Base-by-base conservation (phyloP, 805 yeast species). In the Teunomyces aglyptinius region DNA sequence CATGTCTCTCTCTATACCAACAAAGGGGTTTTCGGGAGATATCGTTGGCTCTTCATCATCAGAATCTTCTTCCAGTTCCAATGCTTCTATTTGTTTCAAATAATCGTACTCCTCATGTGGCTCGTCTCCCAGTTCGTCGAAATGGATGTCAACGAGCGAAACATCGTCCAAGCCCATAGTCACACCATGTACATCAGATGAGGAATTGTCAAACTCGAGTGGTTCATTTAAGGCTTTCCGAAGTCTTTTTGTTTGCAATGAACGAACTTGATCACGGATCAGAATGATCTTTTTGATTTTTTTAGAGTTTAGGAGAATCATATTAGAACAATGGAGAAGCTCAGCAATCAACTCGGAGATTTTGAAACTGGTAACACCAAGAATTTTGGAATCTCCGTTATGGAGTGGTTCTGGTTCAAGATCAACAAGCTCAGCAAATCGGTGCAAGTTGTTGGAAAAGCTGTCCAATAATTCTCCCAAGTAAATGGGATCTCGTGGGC, bases 271-370 rank as follows among this genome's bases (percentile, higher is more conserved):
- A 58, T 90, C 96, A 41, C 97, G 77, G 47, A 84, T 81, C 32
- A 67, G 65, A 19, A 89, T 82, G 38, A 89, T 76, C 26, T 74
- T 73, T 63, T 88, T 84, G 45, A 91, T 89, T 44, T 76, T 76
- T 34, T 78, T 81, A 39, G 91, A 89, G 63, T 92, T 94, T 54
- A 94, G 76, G 15, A 90, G 74, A 0, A 86, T 89, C 98, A 94
- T 94, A 67, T 94, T 94, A n/a, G 97, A 89, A 61, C 99, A 94
- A 66, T 94, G 99, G 47, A 94, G 75, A 34, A 94, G 74, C 60
- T 94, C 99, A 0, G 99, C 99, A 41, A 94, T 81, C 44, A 94
- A 71, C 67, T 94, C 99, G 50, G 96, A 84, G 19, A 94, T 80
- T 60, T 90, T 88, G 68, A 94, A 91, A 52, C 91, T 77, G 57